Evolutionary conservation across 2,329 filamentous ascomycete genomes (phyloP).

Genomic region (Aspergillus bombycis): DNA sequence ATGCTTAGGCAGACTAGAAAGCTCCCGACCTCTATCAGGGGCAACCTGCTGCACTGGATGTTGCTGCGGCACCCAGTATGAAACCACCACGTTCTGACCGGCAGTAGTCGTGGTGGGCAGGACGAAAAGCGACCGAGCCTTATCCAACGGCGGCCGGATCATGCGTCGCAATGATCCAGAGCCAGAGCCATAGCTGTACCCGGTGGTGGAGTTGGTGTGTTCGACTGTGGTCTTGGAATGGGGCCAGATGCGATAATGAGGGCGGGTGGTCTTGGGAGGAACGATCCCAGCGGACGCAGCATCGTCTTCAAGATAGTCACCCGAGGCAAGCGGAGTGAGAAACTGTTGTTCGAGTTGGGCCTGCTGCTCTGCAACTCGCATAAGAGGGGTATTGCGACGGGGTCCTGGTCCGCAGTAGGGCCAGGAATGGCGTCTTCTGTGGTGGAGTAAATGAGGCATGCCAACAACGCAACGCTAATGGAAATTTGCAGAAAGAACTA

Average conservation of each 20-base stretch:
- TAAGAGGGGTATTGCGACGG: constrained; percentile 22
- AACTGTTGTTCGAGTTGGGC: constrained; percentile 17
- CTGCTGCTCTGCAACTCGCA: constrained; percentile 21
- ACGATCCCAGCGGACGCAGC: constrained; percentile 39
- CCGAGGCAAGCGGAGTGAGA: constrained; percentile 22
- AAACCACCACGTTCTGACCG: constrained; percentile 22
- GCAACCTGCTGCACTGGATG: constrained; percentile 1
- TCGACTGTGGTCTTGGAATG: constrained; percentile 9
- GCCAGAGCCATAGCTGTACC: constrained; percentile 6
- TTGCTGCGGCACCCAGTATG: constrained; percentile 25
- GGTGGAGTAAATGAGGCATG: constrained; percentile 34
- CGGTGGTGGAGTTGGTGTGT: not conserved
- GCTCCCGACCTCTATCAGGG: constrained; percentile 10
- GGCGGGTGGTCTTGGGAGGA: constrained; percentile 23
- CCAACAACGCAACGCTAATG: not conserved
- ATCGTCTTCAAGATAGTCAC: constrained; percentile 33
- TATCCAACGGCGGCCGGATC: constrained; percentile 35
- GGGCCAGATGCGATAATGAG: constrained; percentile 30
- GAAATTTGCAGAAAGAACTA: not conserved
- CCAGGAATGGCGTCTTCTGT: constrained; percentile 41
- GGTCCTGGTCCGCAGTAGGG: constrained; percentile 35
- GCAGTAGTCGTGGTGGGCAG: constrained; percentile 29
- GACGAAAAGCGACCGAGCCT: constrained; percentile 34
- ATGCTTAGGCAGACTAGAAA: not conserved
- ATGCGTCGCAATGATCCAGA: constrained; percentile 28